Base-by-base conservation (phyloP, 2,329 filamentous ascomycete genomes). In the Teratosphaeria destructans region DNA sequence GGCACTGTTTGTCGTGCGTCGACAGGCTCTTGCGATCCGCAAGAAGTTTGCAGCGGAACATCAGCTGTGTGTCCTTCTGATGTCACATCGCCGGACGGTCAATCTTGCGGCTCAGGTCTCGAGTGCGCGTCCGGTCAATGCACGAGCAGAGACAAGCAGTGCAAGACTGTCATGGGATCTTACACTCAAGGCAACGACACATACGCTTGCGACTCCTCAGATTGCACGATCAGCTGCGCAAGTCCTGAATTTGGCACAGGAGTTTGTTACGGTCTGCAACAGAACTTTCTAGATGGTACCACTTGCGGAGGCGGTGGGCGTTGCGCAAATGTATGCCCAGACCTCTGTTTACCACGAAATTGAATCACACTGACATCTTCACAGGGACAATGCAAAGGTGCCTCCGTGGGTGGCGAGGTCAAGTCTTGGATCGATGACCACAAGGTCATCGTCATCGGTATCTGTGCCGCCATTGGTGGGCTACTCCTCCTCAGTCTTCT, bases 221-320 rank as follows among this genome's bases (percentile, higher is more conserved):
- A 85, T 56, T 99, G 94, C 75, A 80, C 82, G 63, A 78, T 97
- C 56, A 85, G 85, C 55, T 99, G 94, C 73, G 80, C 82, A 2
- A 87, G 86, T 27, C 85, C 89, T 4, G 78, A 84, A 59, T 86
- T 92, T 60, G 83, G 83, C 7, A 63, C 77, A 5, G 82, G 83
- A 60, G 79, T 81, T 7, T 96, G 90, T 74, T 86, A 88, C 61
- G 82, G 82, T 26, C 83, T 95, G 76, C 86, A 89, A 71, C 91
- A 96, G 72, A 94, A 95, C 75, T 97, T 95, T 75, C 79, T 97
- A 34, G 94, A 99, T 71, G 94, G 94, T 19, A 97, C 94, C 0
- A 77, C 82, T 1, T 99, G 94, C 71, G 81, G 85, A 57, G 88
- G 87, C 19, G 89, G 90, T 58, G 94, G 94, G 6, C 80, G 78